Evolutionary conservation across 1,139 yeast species (phyloP).

Genomic region (Diutina ranongensis): DNA sequence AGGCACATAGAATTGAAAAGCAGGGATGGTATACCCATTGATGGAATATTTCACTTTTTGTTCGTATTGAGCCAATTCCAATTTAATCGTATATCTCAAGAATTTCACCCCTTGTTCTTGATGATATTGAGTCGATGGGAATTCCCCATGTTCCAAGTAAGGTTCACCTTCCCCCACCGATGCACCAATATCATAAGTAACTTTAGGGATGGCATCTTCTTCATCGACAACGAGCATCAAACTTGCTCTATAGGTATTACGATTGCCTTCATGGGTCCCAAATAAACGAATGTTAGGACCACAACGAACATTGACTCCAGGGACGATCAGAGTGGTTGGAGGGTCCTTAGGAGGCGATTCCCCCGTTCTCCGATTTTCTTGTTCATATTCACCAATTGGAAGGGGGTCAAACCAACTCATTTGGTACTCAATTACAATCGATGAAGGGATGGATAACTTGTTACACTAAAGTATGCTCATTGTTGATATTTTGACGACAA

Average conservation of each 20-base stretch:
- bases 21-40: conserved; percentile 10
- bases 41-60: conserved; percentile 47
- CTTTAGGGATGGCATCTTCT: conserved; percentile 7
- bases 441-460: too few species aligned
- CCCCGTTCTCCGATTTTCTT: conserved; percentile 16
- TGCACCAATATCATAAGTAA: not conserved
- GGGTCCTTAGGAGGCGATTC: conserved; percentile 17
- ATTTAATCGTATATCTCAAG: conserved; percentile 48
- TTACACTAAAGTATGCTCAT: too few species aligned
- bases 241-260: conserved; percentile 49
- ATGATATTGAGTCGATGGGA: conserved; percentile 32
- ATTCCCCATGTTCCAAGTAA: conserved; percentile 28
- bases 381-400: conserved; percentile 20
- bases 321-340: conserved; percentile 12
- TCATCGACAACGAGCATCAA: conserved; percentile 50
- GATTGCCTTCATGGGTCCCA: conserved; percentile 41
- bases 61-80: conserved; percentile 35
- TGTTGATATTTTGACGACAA: not conserved
- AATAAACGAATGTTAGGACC: conserved; percentile 1
- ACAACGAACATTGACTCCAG: conserved; percentile 1
- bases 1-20: conserved; percentile 45
- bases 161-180: conserved; percentile 19
- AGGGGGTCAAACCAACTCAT: conserved; percentile 19
- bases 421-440: too few species aligned
- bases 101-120: conserved; percentile 36